Percentiles rank a stretch among this genome's conserved stretches.
Evolutionary conservation across 129 eudicot genomes (phyloP).

Genomic region (Lactuca saligna): DNA sequence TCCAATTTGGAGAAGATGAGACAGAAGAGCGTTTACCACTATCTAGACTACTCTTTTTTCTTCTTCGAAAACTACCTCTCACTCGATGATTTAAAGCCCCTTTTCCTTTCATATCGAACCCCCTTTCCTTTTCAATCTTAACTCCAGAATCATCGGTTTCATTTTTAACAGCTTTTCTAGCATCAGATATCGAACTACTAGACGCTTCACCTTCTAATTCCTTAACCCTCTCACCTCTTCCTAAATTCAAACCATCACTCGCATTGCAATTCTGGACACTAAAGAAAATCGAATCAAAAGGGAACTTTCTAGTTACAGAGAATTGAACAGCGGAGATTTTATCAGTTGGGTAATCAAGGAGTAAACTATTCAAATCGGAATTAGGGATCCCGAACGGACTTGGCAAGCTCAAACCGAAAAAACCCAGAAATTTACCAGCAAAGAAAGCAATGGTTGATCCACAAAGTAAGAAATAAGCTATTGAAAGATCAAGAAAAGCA

Average conservation of each 20-base stretch:
- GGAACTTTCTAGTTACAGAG: slow-evolving; percentile 63
- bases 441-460: slow-evolving; percentile 63
- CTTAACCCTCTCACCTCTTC: slow-evolving; percentile 23
- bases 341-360: slow-evolving; percentile 64
- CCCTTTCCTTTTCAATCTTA: slow-evolving; percentile 24
- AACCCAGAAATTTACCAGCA: slow-evolving; percentile 54
- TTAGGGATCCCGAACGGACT: slow-evolving; percentile 47
- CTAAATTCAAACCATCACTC: slow-evolving; percentile 29
- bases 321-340: slow-evolving; percentile 52
- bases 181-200: slow-evolving; percentile 58
- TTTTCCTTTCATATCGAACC: slow-evolving; percentile 77
- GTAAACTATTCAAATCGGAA: slow-evolving; percentile 39
- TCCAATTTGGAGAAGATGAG: slow-evolving; percentile 37
- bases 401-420: slow-evolving; percentile 70
- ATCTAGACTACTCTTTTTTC: slow-evolving; percentile 38
- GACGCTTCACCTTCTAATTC: slow-evolving; percentile 71
- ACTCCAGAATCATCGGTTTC: slow-evolving; percentile 21
- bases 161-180: slow-evolving; percentile 29
- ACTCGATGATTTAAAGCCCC: slow-evolving; percentile 44
- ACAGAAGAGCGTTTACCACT: slow-evolving; percentile 41
- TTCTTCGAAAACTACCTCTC: slow-evolving; percentile 48
- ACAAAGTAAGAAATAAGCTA: slow-evolving; percentile 78
- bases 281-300: slow-evolving; percentile 48
- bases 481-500: slow-evolving; percentile 87
- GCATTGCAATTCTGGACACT: slow-evolving; percentile 21